Base-by-base conservation (phyloP, 805 yeast species). In the Zygosaccharomyces lentus region DNA sequence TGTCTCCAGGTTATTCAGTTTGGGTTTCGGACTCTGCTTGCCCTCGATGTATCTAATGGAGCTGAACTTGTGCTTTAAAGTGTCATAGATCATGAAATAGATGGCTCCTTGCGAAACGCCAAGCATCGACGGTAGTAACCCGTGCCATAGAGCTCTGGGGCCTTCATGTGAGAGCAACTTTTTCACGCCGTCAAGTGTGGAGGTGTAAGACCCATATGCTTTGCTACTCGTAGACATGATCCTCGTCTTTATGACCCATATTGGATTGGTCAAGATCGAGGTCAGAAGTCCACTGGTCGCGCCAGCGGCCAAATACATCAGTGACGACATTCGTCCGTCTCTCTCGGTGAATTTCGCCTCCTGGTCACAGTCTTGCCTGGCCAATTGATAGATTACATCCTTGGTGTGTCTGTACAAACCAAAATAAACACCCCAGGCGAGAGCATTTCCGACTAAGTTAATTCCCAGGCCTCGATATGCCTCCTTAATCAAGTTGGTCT, bases 191-290 rank as follows among this genome's bases (percentile, higher is more conserved):
- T 80, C 78, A 15, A 57, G 9, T 6, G 82, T 65, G 0, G 87
- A 78, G 8, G 64, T 64, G 58, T 88, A 87, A 0, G 49, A 59
- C 37, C 47, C 50, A 12, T 36, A 47, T 12, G 57, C 47, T 9
- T 34, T 31, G 19, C 48, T 41, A 37, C 61, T 59, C 10, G 63
- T 76, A 15, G 89, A 80, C 57, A 90, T 73, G 53, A 91, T 83
- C 50, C 98, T 73, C 0, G 99, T 93, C 65, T 93, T 93, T 15
- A 93, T 64, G 1, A 93, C 96, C 99, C 99, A 91, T 9, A 91
- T 76, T 1, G 99, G 99, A 60, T 89, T 93, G 1, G 99, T 90
- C 12, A 86, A 34, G 0, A 87, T 45, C 1, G 95, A 77, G 0
- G 96, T 87, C 4, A 81, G 57, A 34, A 81, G 58, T 0, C 99